Percentiles rank a stretch among this genome's conserved stretches.
Conservation (phyloP, 75 land plant genomes). For the Selaginella tamariscina region DNA sequence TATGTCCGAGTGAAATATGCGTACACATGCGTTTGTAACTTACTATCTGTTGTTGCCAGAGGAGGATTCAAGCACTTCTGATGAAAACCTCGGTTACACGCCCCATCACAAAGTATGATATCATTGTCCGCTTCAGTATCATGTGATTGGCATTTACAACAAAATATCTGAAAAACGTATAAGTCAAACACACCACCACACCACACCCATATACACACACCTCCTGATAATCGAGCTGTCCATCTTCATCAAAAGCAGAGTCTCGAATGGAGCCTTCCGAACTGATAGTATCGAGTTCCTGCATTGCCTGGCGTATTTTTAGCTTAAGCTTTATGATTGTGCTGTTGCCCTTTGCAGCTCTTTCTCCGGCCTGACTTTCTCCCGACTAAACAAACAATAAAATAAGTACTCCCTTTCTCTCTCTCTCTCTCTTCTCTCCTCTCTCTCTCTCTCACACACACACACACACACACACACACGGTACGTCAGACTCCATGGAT, state of each 20-base stretch:
- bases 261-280: slow-evolving; percentile 60
- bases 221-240: slow-evolving; percentile 71
- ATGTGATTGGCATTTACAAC: slow-evolving; percentile 62
- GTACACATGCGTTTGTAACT: no score
- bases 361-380: slow-evolving; percentile 86
- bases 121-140: slow-evolving; percentile 47
- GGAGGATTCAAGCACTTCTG: slow-evolving; percentile 75
- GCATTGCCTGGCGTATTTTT: slow-evolving; percentile 84
- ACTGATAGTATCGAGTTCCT: slow-evolving; percentile 61
- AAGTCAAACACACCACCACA: slow-evolving; percentile 8
- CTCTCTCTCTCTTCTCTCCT: no score
- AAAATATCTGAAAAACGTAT: slow-evolving; percentile 48
- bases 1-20: background rate
- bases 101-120: slow-evolving; percentile 80
- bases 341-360: slow-evolving; percentile 67
- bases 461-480: no score
- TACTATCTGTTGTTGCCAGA: slow-evolving; percentile 55
- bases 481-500: no score
- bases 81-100: slow-evolving; percentile 74
- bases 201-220: no score
- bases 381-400: slow-evolving; percentile 42
- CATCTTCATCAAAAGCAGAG: slow-evolving; percentile 57
- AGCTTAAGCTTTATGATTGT: slow-evolving; percentile 66
- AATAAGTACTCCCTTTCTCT: no score
- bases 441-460: no score